phyloP scores from a whole-genome alignment of 768 basidiomycete genomes.

The Xerocomellus chrysenteron region DNA sequence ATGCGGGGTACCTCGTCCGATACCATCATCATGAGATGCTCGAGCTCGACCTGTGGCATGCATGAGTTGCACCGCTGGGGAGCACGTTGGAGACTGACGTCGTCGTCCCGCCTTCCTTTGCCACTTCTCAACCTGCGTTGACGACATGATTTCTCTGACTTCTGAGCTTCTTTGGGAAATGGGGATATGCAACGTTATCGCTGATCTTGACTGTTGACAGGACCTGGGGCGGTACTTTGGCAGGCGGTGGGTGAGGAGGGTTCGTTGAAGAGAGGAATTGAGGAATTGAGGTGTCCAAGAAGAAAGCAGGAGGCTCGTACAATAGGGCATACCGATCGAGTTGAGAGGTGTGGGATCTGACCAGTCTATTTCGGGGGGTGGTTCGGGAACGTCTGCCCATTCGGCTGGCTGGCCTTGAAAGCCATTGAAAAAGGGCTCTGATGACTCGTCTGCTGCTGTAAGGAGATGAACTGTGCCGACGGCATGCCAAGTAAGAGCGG shows the following conservation, averaged over 20 bases:
- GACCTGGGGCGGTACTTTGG: too few species aligned
- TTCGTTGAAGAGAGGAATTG: slow-evolving; percentile 42
- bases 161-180: slow-evolving; percentile 80
- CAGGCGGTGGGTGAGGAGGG: slow-evolving; percentile 60
- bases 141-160: slow-evolving; percentile 77
- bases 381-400: slow-evolving; percentile 76
- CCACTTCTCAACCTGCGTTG: slow-evolving; percentile 91
- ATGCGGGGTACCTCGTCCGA: too few species aligned
- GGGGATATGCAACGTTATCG: slow-evolving; percentile 88
- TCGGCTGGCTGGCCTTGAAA: slow-evolving; percentile 85
- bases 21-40: too few species aligned
- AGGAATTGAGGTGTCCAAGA: slow-evolving; percentile 57
- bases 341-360: slow-evolving; percentile 85
- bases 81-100: too few species aligned
- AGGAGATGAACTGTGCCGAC: too few species aligned
- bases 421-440: slow-evolving; percentile 75
- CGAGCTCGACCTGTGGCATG: too few species aligned
- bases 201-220: slow-evolving; percentile 82
- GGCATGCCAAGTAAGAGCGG: too few species aligned
- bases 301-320: slow-evolving; percentile 66
- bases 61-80: too few species aligned
- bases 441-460: too few species aligned
- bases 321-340: slow-evolving; percentile 84
- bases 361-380: slow-evolving; percentile 81
- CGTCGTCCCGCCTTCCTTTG: slow-evolving; percentile 51